phyloP scores from a whole-genome alignment of 768 basidiomycete species.

The Lepiota subincarnata region DNA sequence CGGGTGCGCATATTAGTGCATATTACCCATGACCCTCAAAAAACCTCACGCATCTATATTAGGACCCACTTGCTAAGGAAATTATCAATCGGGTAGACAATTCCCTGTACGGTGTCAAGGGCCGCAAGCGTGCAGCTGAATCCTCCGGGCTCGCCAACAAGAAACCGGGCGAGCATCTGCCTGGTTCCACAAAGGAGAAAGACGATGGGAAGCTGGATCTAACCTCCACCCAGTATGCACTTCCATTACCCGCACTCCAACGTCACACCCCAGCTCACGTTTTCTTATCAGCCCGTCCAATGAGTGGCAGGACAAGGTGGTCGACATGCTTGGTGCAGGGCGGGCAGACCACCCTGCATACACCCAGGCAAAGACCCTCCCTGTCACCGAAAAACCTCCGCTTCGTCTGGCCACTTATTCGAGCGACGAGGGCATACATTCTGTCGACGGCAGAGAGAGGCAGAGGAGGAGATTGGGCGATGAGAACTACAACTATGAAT shows the following conservation, averaged over 20 bases:
- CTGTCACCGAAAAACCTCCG: neutral
- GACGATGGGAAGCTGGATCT: constrained; percentile 30
- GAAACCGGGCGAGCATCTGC: constrained; percentile 16
- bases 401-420: constrained; percentile 14
- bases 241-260: constrained; percentile 7
- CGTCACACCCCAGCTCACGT: neutral
- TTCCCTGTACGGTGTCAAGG: constrained; percentile 73
- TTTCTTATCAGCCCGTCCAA: constrained; percentile 56
- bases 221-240: constrained; percentile 59
- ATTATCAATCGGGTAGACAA: constrained; percentile 80
- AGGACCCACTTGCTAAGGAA: constrained; percentile 78
- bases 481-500: constrained; percentile 21
- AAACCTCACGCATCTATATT: constrained; percentile 8
- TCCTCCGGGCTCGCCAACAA: constrained; percentile 16
- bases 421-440: constrained; percentile 24
- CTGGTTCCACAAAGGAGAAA: constrained; percentile 20
- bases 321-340: constrained; percentile 32
- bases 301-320: constrained; percentile 79
- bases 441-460: constrained; percentile 43
- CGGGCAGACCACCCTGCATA: constrained; percentile 15
- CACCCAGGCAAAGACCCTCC: neutral
- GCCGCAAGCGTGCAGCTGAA: constrained; percentile 47
- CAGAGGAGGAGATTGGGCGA: constrained; percentile 39
- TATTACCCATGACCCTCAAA: constrained; percentile 1
- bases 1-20: constrained; percentile 33